Evolutionary conservation across 164 flowering plant genomes (phyloP), one percentile per base, ranked within the genome.

Genomic region (Piper betle): DNA sequence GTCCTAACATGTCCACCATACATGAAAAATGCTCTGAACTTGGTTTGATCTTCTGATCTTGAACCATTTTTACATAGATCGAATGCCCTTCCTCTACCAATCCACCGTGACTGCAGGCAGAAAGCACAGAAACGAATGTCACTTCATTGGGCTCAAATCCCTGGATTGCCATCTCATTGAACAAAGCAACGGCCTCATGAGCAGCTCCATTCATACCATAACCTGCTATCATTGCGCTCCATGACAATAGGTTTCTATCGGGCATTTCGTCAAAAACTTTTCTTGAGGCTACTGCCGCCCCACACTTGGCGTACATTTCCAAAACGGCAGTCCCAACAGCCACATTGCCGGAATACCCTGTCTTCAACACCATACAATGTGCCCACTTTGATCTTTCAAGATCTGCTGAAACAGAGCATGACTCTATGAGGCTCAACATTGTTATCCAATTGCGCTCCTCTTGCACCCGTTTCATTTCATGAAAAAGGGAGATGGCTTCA

Each of bases 21-120:
- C 95, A 92, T 0, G 96, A 81, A 68, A 84, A 92, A 62, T 92
- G 98, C 66, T 82, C 86, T 48, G 66, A 52, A 33, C 65, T 64
- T 20, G 81, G 81, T 56, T 78, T 68, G 38, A 78, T 42, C 0
- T 66, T 77, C 62, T 78, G 67, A 38, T 80, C 78, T 40, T 63
- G 66, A 38, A 73, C 67, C 81, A 92, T 75, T 46, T 70, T 66
- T 48, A 66, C 42, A 62, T 87, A 84, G 60, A 80, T 62, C 9
- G 75, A 69, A 17, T 75, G 73, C 16, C 98, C 98, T 52, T 84
- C 84, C n/a, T 72, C 78, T 19, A 90, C 71, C 46, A 90, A 70
- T 2, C 98, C 98, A 0, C 88, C 84, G 64, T 84, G 94, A 70
- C 96, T 80, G 70, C 97, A 89, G 0, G 96, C 96, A 13, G 98